phyloP scores from a whole-genome alignment of 169 alveolate species.

The Eimeria acervulina region DNA sequence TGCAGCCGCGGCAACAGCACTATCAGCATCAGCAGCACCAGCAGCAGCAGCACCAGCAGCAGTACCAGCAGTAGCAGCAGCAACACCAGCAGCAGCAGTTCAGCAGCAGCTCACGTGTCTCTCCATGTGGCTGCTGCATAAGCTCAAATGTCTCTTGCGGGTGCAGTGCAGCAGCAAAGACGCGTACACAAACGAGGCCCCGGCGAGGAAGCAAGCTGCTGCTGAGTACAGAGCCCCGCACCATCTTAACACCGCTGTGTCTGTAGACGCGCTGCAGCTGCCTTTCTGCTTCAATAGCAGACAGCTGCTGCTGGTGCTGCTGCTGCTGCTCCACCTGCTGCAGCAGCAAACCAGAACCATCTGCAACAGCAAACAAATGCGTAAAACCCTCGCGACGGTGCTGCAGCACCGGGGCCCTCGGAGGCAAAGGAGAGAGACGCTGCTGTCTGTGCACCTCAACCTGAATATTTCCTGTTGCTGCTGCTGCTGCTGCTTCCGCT shows the following conservation, averaged over 20 bases:
- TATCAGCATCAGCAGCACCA: not conserved
- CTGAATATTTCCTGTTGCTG: not conserved
- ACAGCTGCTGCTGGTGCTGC: conserved; percentile 19
- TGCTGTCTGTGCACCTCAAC: not conserved
- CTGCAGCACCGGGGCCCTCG: conserved; percentile 28
- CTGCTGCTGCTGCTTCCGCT: conserved; percentile 20
- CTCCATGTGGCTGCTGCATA: conserved; percentile 33
- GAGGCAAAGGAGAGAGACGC: not conserved
- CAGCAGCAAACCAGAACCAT: conserved; percentile 2
- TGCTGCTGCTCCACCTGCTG: conserved; percentile 52
- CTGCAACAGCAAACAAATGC: not conserved
- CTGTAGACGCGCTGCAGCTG: conserved; percentile 14
- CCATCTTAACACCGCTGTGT: not conserved
- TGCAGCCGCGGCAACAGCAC: not conserved
- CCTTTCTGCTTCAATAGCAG: not conserved
- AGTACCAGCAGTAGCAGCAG: not conserved
- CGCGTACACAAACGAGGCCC: not conserved
- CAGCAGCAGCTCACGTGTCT: not conserved
- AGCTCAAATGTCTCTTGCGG: not conserved
- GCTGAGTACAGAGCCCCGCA: not conserved
- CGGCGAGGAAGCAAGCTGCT: not conserved
- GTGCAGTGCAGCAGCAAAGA: conserved; percentile 5
- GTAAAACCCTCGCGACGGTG: conserved; percentile 22
- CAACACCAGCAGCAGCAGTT: not conserved
- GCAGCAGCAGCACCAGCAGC: not conserved